Percentiles rank a stretch among this genome's conserved stretches.
Conservation (phyloP, 768 basidiomycete species). For the Mycena maculata region DNA sequence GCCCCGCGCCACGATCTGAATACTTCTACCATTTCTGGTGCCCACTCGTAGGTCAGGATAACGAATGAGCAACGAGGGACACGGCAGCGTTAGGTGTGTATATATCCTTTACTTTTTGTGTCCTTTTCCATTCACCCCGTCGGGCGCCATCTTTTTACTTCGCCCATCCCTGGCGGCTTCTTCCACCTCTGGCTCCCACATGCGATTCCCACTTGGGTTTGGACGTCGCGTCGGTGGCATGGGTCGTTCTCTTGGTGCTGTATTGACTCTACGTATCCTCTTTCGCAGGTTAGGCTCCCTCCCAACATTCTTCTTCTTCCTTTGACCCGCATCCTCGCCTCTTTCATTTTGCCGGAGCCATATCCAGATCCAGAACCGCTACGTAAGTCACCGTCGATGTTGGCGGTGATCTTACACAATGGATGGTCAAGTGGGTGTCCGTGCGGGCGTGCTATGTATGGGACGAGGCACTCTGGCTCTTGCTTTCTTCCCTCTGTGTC, state of each 20-base stretch:
- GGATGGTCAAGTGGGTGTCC: background rate
- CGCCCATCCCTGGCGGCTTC: background rate
- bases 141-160: background rate
- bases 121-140: background rate
- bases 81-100: background rate
- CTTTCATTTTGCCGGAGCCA: background rate
- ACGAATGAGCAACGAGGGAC: background rate
- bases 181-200: background rate
- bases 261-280: slow-evolving; percentile 3
- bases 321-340: slow-evolving; percentile 4
- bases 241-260: background rate
- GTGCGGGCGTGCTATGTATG: background rate
- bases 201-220: background rate
- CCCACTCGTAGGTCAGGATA: background rate
- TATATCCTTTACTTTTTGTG: background rate
- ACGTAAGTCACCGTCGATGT: background rate
- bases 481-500: no score
- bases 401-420: background rate
- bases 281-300: background rate
- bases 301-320: background rate
- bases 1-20: background rate
- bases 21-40: background rate
- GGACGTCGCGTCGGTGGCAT: background rate
- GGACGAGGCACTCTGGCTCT: no score
- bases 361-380: background rate